Conservation (phyloP, 768 basidiomycete species). For the Mycena latifolia region DNA sequence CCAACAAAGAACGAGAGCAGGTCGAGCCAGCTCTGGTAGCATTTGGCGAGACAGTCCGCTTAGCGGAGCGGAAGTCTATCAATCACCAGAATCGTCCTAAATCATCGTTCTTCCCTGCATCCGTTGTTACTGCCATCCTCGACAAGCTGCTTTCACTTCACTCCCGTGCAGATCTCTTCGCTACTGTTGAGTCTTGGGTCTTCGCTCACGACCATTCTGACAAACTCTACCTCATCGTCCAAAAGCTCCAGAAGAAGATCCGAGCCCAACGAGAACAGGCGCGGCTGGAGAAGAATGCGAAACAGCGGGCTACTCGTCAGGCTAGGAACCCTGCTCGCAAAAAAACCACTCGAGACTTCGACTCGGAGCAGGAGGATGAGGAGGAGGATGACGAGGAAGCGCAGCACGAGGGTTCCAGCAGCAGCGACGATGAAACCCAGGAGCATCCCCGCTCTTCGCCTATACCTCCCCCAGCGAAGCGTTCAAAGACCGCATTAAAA, state of each 20-base stretch:
- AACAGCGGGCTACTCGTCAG: neutral
- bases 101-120: constrained; percentile 5
- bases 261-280: neutral
- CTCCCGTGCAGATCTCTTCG: neutral
- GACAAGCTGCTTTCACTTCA: neutral
- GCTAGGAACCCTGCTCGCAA: too few relatives aligned
- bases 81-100: neutral
- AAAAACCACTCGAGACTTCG: too few relatives aligned
- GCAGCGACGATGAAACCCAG: neutral
- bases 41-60: constrained; percentile 4
- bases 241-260: neutral
- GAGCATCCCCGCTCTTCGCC: constrained; percentile 1
- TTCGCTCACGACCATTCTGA: neutral
- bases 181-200: neutral
- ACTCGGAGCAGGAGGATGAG: too few relatives aligned
- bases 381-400: neutral
- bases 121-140: neutral
- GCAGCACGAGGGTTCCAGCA: neutral
- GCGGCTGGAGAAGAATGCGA: neutral
- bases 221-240: neutral
- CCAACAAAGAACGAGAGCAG: neutral
- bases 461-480: constrained; percentile 1
- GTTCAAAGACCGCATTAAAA: neutral
- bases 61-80: neutral
- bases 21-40: neutral